These are phyloP conservation scores for Calonectria ilicicola DNA, from an alignment of 2,329 filamentous ascomycete species.

Conservation along the genomic window DNA sequence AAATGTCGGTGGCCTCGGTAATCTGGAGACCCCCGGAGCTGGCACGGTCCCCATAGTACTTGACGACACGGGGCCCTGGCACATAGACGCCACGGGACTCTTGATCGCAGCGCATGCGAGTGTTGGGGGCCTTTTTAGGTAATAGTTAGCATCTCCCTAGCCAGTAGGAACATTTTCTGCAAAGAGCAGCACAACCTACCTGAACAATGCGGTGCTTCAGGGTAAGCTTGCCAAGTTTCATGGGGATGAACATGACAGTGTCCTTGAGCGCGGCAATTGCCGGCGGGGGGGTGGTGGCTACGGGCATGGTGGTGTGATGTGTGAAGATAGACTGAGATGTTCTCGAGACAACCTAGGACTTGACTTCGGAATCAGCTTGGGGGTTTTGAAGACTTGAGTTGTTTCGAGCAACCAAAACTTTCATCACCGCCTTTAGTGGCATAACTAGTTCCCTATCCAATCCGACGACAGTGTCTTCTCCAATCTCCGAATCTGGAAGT, in stretches of 20 bases:
- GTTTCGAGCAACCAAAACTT: not conserved
- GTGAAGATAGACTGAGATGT: not conserved
- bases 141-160: not conserved
- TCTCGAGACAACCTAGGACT: not conserved
- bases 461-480: not conserved
- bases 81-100: conserved; percentile 50
- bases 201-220: conserved; percentile 53
- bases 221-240: conserved; percentile 48
- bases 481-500: not conserved
- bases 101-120: conserved; percentile 39
- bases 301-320: conserved; percentile 25
- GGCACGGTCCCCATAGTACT: conserved; percentile 49
- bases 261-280: conserved; percentile 35
- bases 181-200: conserved; percentile 28
- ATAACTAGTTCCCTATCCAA: not conserved
- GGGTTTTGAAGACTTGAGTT: conserved; percentile 19
- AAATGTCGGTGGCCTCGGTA: conserved; percentile 48
- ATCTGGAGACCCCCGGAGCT: conserved; percentile 46
- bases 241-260: conserved; percentile 49
- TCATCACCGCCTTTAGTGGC: not conserved
- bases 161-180: too few relatives aligned
- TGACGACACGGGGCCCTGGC: conserved; percentile 41
- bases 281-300: conserved; percentile 33
- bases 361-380: not conserved
- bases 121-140: conserved; percentile 33